These are phyloP conservation scores for Sugiyamaella sp. DNA, from an alignment of 1,139 yeast genomes.

Conservation along the genomic window DNA sequence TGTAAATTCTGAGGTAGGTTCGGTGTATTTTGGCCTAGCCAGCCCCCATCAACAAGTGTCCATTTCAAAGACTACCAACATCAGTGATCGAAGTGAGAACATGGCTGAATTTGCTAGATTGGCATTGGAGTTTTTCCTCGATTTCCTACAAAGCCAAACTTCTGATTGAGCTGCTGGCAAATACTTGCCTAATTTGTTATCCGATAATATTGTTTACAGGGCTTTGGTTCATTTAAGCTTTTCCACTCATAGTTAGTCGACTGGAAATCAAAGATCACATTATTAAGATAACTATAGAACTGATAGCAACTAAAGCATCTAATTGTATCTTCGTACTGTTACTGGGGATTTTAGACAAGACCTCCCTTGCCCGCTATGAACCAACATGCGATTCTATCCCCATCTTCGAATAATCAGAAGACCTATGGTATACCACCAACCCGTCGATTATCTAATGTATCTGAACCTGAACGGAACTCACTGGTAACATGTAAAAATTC, in stretches of 20 bases:
- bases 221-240: background rate
- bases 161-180: background rate
- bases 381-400: background rate
- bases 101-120: conserved; percentile 74
- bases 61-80: conserved; percentile 51
- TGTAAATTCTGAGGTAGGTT: conserved; percentile 51
- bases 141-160: conserved; percentile 23
- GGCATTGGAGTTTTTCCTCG: conserved; percentile 64
- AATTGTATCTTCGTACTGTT: too few species aligned
- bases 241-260: background rate
- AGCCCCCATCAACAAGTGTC: conserved; percentile 62
- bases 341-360: too few species aligned
- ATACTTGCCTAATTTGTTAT: background rate
- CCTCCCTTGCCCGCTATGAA: background rate
- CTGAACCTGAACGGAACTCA: background rate
- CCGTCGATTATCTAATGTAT: conserved; percentile 3
- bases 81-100: conserved; percentile 58
- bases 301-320: too few species aligned
- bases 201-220: background rate
- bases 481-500: conserved; percentile 3
- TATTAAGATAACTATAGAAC: too few species aligned
- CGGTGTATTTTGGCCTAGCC: conserved; percentile 69
- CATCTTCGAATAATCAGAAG: background rate
- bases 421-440: conserved; percentile 1
- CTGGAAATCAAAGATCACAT: background rate